Conservation (phyloP, 768 basidiomycete species). For the Candolleomyces eurysporus region DNA sequence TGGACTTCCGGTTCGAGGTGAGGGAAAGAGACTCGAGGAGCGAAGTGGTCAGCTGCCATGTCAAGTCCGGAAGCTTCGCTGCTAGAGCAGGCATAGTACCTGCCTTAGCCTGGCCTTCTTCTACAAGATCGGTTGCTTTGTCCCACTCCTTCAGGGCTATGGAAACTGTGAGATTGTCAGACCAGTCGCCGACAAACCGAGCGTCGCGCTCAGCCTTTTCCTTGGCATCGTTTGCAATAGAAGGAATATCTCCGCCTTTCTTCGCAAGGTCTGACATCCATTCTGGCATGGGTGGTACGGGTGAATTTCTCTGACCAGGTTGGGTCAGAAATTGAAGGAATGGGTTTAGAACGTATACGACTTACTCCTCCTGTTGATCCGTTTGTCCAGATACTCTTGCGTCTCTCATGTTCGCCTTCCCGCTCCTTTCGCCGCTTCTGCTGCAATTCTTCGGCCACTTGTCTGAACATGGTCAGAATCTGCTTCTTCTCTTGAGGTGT, state of each 20-base stretch:
- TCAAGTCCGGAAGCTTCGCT: constrained; percentile 63
- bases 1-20: constrained; percentile 74
- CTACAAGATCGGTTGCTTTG: constrained; percentile 79
- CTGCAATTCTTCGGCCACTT: constrained; percentile 88
- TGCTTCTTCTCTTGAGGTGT: constrained; percentile 80
- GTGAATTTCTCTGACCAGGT: constrained; percentile 24
- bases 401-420: constrained; percentile 87
- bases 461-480: constrained; percentile 81
- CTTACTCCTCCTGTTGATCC: constrained; percentile 41
- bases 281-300: constrained; percentile 63
- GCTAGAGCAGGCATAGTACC: constrained; percentile 50
- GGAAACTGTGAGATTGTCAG: constrained; percentile 87
- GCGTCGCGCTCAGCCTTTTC: constrained; percentile 79
- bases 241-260: constrained; percentile 48
- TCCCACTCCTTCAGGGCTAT: constrained; percentile 90
- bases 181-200: constrained; percentile 88
- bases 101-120: constrained; percentile 73
- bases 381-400: constrained; percentile 71
- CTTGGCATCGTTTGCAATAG: constrained; percentile 52
- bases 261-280: constrained; percentile 73
- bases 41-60: constrained; percentile 64
- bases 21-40: constrained; percentile 73
- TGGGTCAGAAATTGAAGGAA: neutral
- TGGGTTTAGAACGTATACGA: neutral
- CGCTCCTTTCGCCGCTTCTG: constrained; percentile 90